Percentiles rank a stretch among this genome's conserved stretches.
Evolutionary conservation across 139 green algal genomes (phyloP).

Genomic region (Tetradesmus lagerheimii): DNA sequence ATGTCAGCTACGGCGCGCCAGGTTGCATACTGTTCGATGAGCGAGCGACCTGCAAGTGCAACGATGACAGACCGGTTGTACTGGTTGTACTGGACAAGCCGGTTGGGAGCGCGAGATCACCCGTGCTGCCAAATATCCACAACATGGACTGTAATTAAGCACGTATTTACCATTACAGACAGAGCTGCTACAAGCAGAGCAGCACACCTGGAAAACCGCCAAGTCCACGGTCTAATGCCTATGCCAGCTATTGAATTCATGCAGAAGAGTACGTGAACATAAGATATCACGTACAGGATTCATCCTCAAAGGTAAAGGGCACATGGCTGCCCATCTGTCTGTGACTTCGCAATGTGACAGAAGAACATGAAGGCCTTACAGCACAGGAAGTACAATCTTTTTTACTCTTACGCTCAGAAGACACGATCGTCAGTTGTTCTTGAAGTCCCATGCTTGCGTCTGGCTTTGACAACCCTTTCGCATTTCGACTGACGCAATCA

Average conservation of each 20-base stretch:
- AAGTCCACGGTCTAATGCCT: not conserved
- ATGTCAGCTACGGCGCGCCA: not conserved
- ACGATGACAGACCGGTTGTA: not conserved
- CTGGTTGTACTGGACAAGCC: not conserved
- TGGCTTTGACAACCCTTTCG: not conserved
- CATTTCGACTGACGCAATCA: not conserved
- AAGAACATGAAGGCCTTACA: too few relatives aligned
- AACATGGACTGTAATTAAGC: not conserved
- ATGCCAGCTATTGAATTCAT: not conserved
- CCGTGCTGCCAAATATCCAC: not conserved
- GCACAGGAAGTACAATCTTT: too few relatives aligned
- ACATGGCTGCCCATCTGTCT: not conserved
- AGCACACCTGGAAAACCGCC: not conserved
- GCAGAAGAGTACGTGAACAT: not conserved
- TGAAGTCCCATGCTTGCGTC: too few relatives aligned
- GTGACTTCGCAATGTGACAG: not conserved
- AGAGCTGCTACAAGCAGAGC: not conserved
- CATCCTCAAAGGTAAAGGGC: not conserved
- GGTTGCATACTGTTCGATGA: not conserved
- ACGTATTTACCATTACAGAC: not conserved
- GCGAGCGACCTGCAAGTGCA: not conserved
- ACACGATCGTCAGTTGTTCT: too few relatives aligned
- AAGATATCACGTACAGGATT: not conserved
- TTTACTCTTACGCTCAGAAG: too few relatives aligned
- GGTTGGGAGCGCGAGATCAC: not conserved